Evolutionary conservation across 2,329 filamentous ascomycete species (phyloP).

Genomic region (Botrytis medusae): DNA sequence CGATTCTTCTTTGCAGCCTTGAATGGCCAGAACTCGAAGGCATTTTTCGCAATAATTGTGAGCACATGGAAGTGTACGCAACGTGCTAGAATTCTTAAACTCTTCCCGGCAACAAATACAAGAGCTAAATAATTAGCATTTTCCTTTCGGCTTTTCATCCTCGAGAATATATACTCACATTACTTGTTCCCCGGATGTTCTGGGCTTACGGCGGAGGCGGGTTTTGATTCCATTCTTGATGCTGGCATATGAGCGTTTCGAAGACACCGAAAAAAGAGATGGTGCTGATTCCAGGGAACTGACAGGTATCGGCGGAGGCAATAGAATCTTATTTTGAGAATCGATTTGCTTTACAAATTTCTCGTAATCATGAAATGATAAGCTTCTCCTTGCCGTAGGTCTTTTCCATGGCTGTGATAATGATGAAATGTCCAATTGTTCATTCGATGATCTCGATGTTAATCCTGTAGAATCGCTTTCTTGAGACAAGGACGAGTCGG

Average conservation of each 20-base stretch:
- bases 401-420: conserved; percentile 26
- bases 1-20: conserved; percentile 56
- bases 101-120: conserved; percentile 59
- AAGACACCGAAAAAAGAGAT: conserved; percentile 37
- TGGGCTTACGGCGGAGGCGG: conserved; percentile 30
- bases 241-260: conserved; percentile 33
- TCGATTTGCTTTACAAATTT: conserved; percentile 35
- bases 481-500: conserved; percentile 34
- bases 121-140: conserved; percentile 44
- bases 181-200: conserved; percentile 24
- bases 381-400: conserved; percentile 28
- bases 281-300: conserved; percentile 32
- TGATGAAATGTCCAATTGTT: conserved; percentile 20
- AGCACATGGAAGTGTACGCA: conserved; percentile 56
- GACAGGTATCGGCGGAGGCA: conserved; percentile 18
- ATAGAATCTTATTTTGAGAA: conserved; percentile 24
- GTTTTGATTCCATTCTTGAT: conserved; percentile 36
- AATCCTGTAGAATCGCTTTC: conserved; percentile 34
- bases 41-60: conserved; percentile 59
- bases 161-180: conserved; percentile 31
- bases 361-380: conserved; percentile 39
- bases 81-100: conserved; percentile 45
- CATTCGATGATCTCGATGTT: conserved; percentile 36
- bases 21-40: conserved; percentile 53
- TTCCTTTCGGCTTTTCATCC: not conserved